Base-by-base conservation (phyloP, 23 red algal species). In the Gracilaria vermiculophylla region DNA sequence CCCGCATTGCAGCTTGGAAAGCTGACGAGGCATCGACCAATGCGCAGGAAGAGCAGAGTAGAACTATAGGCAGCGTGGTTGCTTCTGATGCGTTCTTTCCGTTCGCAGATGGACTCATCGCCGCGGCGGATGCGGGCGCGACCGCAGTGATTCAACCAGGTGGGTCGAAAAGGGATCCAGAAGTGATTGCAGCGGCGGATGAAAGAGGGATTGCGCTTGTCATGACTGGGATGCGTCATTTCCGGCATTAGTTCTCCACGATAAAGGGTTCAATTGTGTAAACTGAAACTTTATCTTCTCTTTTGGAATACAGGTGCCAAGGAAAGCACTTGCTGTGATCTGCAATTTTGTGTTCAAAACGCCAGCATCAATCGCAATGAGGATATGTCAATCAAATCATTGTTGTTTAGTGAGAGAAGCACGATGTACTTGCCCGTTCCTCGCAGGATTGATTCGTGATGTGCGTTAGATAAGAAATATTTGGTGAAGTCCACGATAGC, bases 71-170 rank as follows among this genome's bases (percentile, higher is more conserved):
- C 32, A 87, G 87, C 62, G 96, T 98, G 20, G 60, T 89, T 14
- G 96, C 96, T 17, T 95, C 92, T 15, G 96, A 98, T 74, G 96
- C 96, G 7, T 98, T 95, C 88, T 98, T 98, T 70, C 96, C 96
- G 24, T 98, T 98, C 24, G 83, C 89, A 28, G 96, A 98, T 78
- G 96, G 96, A 27, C 77, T 98, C 16, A 27, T 94, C 15, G 90
- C 91, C 27, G 92, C 83, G 14, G 89, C 89, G 19, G 92, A 98
- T 48, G 96, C 96, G 0, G 96, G 96, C 20, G 96, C 93, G 17
- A 94, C 89, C 15, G 96, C 96, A 5, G 93, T 98, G 9, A 98
- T 98, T 28, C 96, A 98, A 51, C 96, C 96, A 32, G 96, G 96
- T 8, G 96, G 96, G 2, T 95, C 92, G 20, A 98, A 98, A 51